Evolutionary conservation across 495 filamentous ascomycete genomes (phyloP), one percentile per base, ranked within the genome.

Genomic region (Talaromyces ruber): DNA sequence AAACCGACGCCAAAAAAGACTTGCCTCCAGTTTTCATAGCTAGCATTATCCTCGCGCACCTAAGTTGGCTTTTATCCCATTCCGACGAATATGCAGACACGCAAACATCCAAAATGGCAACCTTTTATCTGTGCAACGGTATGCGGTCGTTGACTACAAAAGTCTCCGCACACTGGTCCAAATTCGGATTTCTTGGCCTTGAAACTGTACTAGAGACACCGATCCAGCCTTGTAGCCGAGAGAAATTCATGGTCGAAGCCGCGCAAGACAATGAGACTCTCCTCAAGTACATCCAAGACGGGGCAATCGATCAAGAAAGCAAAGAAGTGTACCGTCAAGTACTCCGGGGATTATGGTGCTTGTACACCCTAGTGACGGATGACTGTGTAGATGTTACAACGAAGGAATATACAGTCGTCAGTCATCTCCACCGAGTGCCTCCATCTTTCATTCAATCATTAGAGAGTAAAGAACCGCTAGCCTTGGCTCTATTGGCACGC

Each of bases 341-440:
- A 5, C n/a, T 60, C 4, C 2, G 6, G 24, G 59, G 52, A n/a
- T 4, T 52, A 9, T 52, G 16, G 39, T 14, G 24, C 1, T 32
- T 60, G 21, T 60, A 60, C 28, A 24, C 25, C 5, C 11, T 52
- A 11, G 18, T 60, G 14, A 14, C 39, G 21, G 28, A 51, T 32
- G 25, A 60, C 9, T 21, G 26, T 14, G n/a, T 45, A 6, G 59
- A 60, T 26, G 7, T 60, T 2, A 29, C 43, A 22, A 51, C 43
- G 5, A 60, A 30, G 22, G 59, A 60, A 29, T 21, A 60, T 37
- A 18, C 29, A n/a, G 18, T 52, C 9, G 25, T 60, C n/a, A 51
- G 4, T 32, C 39, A 47, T 7, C 43, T 60, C 3, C 59, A 60
- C 25, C 59, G 59, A 50, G 59, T 60, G 9, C 59, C 59, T 22